phyloP scores from a whole-genome alignment of 106 monocot genomes.

The Agapanthus africanus region DNA sequence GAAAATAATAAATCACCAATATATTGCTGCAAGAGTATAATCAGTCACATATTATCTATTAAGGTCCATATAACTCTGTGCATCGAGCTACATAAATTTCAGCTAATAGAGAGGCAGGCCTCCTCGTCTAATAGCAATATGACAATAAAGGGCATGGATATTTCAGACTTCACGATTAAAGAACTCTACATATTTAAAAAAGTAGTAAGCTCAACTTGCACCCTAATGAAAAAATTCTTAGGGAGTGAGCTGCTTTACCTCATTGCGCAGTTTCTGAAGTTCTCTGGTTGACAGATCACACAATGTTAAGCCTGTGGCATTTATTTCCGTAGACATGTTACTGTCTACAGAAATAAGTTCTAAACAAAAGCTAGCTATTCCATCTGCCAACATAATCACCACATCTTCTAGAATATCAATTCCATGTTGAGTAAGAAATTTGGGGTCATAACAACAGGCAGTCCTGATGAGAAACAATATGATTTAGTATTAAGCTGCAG shows the following conservation, averaged over 20 bases:
- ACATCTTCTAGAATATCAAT: conserved; percentile 75
- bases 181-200: neutral
- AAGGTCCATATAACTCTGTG: neutral
- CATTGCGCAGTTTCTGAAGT: conserved; percentile 84
- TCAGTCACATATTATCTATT: neutral
- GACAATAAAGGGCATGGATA: neutral
- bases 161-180: neutral
- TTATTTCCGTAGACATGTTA: conserved; percentile 44
- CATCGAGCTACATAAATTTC: neutral
- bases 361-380: conserved; percentile 54
- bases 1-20: neutral
- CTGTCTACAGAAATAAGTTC: conserved; percentile 91
- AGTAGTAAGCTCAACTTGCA: neutral
- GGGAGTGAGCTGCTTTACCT: conserved; percentile 29
- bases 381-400: conserved; percentile 74
- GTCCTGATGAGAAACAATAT: conserved; percentile 22
- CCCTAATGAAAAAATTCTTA: neutral
- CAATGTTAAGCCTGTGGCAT: conserved; percentile 39
- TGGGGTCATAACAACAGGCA: conserved; percentile 35
- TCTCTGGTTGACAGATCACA: conserved; percentile 75
- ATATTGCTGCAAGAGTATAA: neutral
- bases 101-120: neutral
- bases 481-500: conserved; percentile 12
- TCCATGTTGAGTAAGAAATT: conserved; percentile 40
- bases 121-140: neutral